Percentiles rank a stretch among this genome's conserved stretches.
Conservation (phyloP, 2,329 filamentous ascomycete genomes). For the Colletotrichum kahawae region DNA sequence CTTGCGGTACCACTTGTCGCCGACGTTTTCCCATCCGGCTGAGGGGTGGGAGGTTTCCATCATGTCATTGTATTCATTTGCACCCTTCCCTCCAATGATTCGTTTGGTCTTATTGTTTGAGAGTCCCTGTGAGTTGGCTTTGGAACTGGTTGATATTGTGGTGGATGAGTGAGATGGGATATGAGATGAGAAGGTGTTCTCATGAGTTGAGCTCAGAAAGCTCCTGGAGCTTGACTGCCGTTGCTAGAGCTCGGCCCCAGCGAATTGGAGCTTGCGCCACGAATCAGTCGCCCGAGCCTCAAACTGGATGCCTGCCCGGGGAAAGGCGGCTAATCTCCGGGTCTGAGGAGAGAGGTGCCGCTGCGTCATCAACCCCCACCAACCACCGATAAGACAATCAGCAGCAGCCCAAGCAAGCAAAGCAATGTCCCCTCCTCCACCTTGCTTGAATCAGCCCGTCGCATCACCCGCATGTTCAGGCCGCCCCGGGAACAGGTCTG, state of each 20-base stretch:
- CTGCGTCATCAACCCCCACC: constrained; percentile 14
- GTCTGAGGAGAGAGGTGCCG: neutral
- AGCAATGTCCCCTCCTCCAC: neutral
- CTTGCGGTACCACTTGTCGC: constrained; percentile 94
- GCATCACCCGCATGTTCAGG: neutral
- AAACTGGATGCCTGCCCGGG: neutral
- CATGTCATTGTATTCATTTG: constrained; percentile 33
- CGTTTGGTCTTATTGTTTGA: neutral
- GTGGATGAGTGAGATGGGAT: neutral
- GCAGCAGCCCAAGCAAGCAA: neutral
- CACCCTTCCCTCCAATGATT: neutral
- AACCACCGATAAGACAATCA: neutral
- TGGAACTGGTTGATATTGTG: neutral
- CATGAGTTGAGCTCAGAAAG: neutral
- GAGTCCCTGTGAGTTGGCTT: neutral
- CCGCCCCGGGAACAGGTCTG: neutral
- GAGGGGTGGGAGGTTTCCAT: constrained; percentile 72
- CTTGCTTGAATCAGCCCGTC: neutral
- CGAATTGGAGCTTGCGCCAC: constrained; percentile 15
- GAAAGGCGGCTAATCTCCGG: constrained; percentile 14
- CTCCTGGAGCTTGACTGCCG: neutral
- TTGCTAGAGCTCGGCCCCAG: neutral
- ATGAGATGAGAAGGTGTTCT: neutral
- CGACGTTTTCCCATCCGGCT: constrained; percentile 92
- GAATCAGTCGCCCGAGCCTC: neutral